Base-by-base conservation (phyloP, 1,139 yeast genomes). In the Geotrichum histeridarum region DNA sequence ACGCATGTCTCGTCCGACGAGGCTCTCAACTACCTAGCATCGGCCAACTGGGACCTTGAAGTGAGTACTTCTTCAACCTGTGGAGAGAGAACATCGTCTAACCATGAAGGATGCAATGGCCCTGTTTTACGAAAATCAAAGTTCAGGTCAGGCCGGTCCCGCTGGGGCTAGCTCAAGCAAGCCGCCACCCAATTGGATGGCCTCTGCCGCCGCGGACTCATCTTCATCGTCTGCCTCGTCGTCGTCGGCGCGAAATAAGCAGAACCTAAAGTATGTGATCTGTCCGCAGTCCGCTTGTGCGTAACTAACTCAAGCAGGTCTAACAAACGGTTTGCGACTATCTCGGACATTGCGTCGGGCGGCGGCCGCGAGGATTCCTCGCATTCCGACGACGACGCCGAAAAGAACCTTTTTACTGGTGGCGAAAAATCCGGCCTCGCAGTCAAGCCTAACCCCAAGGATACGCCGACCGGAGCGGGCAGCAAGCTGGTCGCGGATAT, bases 381-480 rank as follows among this genome's bases (percentile, higher is more conserved):
- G 37, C 58, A 57, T 48, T 48, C 61, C 18, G 81, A 77, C 27
- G 84, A 79, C 42, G 87, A 83, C 53, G 87, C 81, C 56, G 82
- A 83, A 51, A 81, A 84, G 61, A 83, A 89, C 61, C 81, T 87
- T 69, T 95, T 93, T 64, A 93, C 98, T 2, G 96, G 96, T 22
- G 99, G 96, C 54, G 96, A 91, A 68, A 91, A 91, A 64, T 88
- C 96, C 1, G 98, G 86, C 0, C 75, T 93, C 61, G 95, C 93
- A 61, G 97, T 93, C 11, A 91, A 91, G 67, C 98, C 98, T 8
- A 81, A 83, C 64, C 74, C 74, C 53, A 32, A 35, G 7, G 66
- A 74, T 36, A 66, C 67, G 15, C 56, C 59, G 17, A 22, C 53
- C 22, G 51, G 43, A 33, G 48, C 31, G 31, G 64, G 63, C 30